phyloP scores from a whole-genome alignment of 768 basidiomycete genomes.

The Baorangia bicolor region DNA sequence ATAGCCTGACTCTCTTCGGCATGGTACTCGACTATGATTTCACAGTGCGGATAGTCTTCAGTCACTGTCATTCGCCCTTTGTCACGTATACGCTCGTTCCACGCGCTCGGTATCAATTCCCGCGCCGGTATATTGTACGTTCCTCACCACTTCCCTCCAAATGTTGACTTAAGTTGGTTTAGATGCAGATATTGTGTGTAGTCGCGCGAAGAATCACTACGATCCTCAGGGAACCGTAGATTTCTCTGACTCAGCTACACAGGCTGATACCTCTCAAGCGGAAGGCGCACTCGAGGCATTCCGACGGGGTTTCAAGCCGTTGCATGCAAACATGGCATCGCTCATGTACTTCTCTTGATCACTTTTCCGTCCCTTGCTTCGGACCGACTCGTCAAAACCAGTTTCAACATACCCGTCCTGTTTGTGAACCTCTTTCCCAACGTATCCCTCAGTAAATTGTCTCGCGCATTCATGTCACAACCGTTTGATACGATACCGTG shows the following conservation, averaged over 20 bases:
- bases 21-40: slow-evolving; percentile 7
- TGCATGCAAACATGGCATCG: slow-evolving; percentile 48
- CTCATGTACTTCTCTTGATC: slow-evolving; percentile 60
- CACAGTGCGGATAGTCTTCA: slow-evolving; percentile 66
- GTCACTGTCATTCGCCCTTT: slow-evolving; percentile 67
- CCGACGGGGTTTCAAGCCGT: slow-evolving; percentile 52
- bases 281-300: slow-evolving; percentile 47
- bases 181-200: slow-evolving; percentile 79
- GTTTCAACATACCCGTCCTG: neutral
- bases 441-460: neutral
- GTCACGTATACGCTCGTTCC: slow-evolving; percentile 78
- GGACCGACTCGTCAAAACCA: neutral
- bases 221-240: slow-evolving; percentile 58
- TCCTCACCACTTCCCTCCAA: neutral
- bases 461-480: neutral
- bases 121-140: slow-evolving; percentile 77
- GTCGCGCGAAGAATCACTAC: slow-evolving; percentile 80
- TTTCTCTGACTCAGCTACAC: slow-evolving; percentile 59
- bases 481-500: neutral
- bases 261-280: slow-evolving; percentile 40
- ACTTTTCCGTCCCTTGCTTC: neutral
- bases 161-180: neutral
- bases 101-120: slow-evolving; percentile 83
- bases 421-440: neutral
- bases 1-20: neutral